Percentiles rank a stretch among this genome's conserved stretches.
These are phyloP conservation scores for Pleomassaria siparia DNA, from an alignment of 2,329 filamentous ascomycete species.

Conservation along the genomic window DNA sequence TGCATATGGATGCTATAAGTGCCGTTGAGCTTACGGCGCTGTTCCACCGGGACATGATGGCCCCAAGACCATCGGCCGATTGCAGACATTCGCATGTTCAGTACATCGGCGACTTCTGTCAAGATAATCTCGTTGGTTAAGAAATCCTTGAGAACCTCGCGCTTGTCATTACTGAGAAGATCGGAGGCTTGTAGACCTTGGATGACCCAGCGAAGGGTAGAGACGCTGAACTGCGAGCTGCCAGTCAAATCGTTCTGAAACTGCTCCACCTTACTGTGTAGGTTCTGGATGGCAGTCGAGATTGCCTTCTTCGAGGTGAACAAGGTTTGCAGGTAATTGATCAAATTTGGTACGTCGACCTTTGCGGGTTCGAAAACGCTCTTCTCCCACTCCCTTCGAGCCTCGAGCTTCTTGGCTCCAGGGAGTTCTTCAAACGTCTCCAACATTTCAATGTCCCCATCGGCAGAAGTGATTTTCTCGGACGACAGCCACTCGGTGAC, in stretches of 20 bases:
- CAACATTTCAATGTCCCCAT: slow-evolving; percentile 26
- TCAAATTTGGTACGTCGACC: slow-evolving; percentile 23
- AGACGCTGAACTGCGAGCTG: slow-evolving; percentile 34
- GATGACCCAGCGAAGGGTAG: slow-evolving; percentile 45
- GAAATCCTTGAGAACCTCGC: slow-evolving; percentile 37
- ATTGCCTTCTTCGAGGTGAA: slow-evolving; percentile 24
- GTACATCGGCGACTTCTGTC: slow-evolving; percentile 33
- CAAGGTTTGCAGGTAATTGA: slow-evolving; percentile 24
- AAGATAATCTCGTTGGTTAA: slow-evolving; percentile 33
- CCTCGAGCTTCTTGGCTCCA: slow-evolving; percentile 31
- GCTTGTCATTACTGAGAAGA: slow-evolving; percentile 45
- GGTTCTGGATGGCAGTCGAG: slow-evolving; percentile 14
- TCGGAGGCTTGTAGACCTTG: slow-evolving; percentile 49
- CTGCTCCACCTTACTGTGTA: slow-evolving; percentile 20
- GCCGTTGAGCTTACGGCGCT: slow-evolving; percentile 32
- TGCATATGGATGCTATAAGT: slow-evolving; percentile 32
- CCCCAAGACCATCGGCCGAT: slow-evolving; percentile 35
- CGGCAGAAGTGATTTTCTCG: slow-evolving; percentile 19
- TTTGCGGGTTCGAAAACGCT: slow-evolving; percentile 31
- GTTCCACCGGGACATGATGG: slow-evolving; percentile 29
- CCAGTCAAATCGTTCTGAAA: slow-evolving; percentile 25
- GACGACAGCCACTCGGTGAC: slow-evolving; percentile 40
- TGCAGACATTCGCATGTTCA: slow-evolving; percentile 33
- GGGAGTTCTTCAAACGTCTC: slow-evolving; percentile 37
- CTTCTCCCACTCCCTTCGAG: slow-evolving; percentile 34